Evolutionary conservation across 176 grass and related monocot species (phyloP).

Genomic region (Carex kokanica): DNA sequence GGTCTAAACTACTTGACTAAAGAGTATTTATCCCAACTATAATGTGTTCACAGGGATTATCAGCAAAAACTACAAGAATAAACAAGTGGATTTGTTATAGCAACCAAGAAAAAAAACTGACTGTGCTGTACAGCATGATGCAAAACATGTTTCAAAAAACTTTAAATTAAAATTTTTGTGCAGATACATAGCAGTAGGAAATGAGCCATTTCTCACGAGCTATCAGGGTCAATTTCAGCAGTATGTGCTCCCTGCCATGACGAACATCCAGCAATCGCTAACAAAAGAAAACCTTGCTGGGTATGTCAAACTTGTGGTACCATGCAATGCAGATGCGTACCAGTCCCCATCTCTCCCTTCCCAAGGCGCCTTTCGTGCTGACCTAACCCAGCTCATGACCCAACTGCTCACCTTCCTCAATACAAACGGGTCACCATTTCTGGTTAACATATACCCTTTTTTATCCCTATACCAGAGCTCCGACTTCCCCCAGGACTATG

Average conservation of each 20-base stretch:
- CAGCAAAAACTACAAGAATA: background rate
- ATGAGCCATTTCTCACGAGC: conserved; percentile 92
- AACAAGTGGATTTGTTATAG: background rate
- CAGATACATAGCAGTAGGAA: conserved; percentile 94
- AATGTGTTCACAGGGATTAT: background rate
- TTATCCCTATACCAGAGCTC: conserved; percentile 89
- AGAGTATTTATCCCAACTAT: background rate
- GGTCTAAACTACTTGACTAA: background rate
- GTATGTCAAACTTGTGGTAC: conserved; percentile 82
- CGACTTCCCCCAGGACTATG: conserved; percentile 93
- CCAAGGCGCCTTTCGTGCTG: conserved; percentile 78
- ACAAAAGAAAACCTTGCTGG: conserved; percentile 76
- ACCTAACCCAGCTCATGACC: conserved; percentile 89
- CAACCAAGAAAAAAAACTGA: background rate
- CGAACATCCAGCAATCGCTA: conserved; percentile 85
- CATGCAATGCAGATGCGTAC: conserved; percentile 95
- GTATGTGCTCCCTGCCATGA: conserved; percentile 59
- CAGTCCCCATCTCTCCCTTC: conserved; percentile 65
- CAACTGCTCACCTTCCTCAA: conserved; percentile 71
- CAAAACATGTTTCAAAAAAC: background rate
- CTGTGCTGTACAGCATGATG: background rate
- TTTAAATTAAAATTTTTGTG: background rate
- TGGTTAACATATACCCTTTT: conserved; percentile 96
- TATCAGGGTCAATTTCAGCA: conserved; percentile 78
- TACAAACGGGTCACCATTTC: conserved; percentile 74